Conservation (phyloP, 441 rosid species). For the Arabidopsis hybrid region DNA sequence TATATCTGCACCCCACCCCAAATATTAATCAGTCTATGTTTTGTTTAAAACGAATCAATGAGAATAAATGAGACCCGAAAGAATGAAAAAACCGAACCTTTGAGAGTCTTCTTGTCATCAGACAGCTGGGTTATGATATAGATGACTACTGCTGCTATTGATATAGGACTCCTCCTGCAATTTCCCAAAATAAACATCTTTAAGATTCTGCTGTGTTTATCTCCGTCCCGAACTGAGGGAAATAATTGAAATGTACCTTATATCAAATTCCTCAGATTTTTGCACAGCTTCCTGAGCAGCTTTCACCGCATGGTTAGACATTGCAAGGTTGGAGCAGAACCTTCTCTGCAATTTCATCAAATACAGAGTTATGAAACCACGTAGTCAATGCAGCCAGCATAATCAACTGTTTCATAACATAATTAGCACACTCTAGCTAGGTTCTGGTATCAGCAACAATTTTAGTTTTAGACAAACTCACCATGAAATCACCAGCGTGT, state of each 20-base stretch:
- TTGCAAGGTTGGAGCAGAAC: conserved; percentile 93
- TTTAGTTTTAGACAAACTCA: conserved; percentile 31
- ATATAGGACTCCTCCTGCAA: conserved; percentile 97
- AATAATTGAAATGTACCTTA: conserved; percentile 60
- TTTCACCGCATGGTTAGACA: conserved; percentile 92
- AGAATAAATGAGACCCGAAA: not conserved
- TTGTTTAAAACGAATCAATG: not conserved
- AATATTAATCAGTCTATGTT: conserved; percentile 1
- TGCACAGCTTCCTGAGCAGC: conserved; percentile 96
- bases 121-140: conserved; percentile 95
- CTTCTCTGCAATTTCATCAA: conserved; percentile 66
- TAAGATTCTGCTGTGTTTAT: not conserved
- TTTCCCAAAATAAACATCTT: not conserved
- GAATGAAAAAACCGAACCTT: conserved; percentile 59
- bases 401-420: not conserved
- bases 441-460: not conserved
- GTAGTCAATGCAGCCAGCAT: conserved; percentile 8
- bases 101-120: conserved; percentile 84
- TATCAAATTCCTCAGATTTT: conserved; percentile 94
- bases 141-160: conserved; percentile 94
- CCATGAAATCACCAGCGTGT: conserved; percentile 98
- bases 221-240: not conserved
- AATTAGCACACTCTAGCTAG: not conserved
- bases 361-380: conserved; percentile 6
- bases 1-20: conserved; percentile 67